Conservation (phyloP, 257 asterid genomes). For the Nicotiana otophora region DNA sequence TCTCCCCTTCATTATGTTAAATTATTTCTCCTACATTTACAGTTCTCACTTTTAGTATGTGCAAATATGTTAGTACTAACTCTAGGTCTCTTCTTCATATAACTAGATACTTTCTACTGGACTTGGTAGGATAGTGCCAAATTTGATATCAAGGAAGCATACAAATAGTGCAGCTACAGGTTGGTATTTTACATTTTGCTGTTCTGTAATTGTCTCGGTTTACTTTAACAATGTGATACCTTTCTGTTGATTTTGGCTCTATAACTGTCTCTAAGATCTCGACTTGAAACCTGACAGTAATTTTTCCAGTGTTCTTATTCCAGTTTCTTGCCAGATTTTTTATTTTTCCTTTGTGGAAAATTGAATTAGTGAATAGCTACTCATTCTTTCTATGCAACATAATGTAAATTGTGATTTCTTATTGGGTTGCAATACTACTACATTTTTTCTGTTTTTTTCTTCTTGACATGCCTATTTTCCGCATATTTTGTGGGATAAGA, state of each 20-base stretch:
- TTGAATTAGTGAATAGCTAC: not conserved
- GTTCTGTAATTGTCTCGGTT: not conserved
- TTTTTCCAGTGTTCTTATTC: not conserved
- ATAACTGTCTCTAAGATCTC: not conserved
- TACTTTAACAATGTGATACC: not conserved
- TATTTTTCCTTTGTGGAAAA: not conserved
- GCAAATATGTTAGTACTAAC: conserved; percentile 7
- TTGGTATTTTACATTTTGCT: conserved; percentile 13
- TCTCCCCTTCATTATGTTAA: not conserved
- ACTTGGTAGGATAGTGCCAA: conserved; percentile 96
- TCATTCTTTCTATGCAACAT: not conserved
- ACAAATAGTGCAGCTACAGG: conserved; percentile 95
- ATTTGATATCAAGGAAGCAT: conserved; percentile 93
- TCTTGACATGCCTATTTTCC: not conserved
- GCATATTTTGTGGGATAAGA: not conserved
- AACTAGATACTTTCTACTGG: conserved; percentile 86
- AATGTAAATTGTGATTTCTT: not conserved
- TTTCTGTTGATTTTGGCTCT: not conserved
- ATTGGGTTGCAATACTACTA: not conserved
- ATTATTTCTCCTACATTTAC: not conserved
- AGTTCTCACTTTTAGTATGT: not conserved
- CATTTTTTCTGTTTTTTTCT: not conserved
- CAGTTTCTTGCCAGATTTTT: not conserved
- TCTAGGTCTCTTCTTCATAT: conserved; percentile 8
- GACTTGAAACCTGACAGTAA: not conserved